Percentiles rank a stretch among this genome's conserved stretches.
phyloP scores from a whole-genome alignment of 495 filamentous ascomycete genomes.

The Hypoxylon intermedium region DNA sequence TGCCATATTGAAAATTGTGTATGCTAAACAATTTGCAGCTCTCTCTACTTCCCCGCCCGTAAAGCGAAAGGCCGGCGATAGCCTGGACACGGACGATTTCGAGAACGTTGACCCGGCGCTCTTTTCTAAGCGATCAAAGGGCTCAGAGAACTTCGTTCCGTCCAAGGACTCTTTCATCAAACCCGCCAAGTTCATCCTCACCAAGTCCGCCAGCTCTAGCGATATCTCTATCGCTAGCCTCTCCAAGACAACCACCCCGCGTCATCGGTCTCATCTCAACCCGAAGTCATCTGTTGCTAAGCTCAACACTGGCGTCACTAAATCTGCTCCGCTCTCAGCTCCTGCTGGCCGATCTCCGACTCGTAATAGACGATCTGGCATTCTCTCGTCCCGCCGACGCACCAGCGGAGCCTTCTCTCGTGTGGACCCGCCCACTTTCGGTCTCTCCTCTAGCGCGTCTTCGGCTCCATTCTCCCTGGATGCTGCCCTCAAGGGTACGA shows the following conservation, averaged over 20 bases:
- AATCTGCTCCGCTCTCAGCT: constrained; percentile 56
- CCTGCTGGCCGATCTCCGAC: constrained; percentile 69
- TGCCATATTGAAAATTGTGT: constrained; percentile 1
- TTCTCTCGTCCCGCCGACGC: constrained; percentile 67
- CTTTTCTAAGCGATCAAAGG: constrained; percentile 75
- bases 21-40: constrained; percentile 44
- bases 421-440: constrained; percentile 64
- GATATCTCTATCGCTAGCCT: constrained; percentile 43
- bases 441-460: constrained; percentile 42
- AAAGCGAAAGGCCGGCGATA: constrained; percentile 57
- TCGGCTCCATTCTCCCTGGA: constrained; percentile 76
- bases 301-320: constrained; percentile 49
- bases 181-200: constrained; percentile 52
- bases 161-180: constrained; percentile 61
- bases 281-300: constrained; percentile 55
- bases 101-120: constrained; percentile 83
- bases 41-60: constrained; percentile 43
- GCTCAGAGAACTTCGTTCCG: constrained; percentile 51
- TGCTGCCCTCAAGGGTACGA: constrained; percentile 74
- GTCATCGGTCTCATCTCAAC: constrained; percentile 51
- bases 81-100: constrained; percentile 61
- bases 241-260: constrained; percentile 47
- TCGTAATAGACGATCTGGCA: constrained; percentile 65
- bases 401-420: constrained; percentile 60
- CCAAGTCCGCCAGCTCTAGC: constrained; percentile 49